These are phyloP conservation scores for Fusarium lateritium DNA, from an alignment of 2,329 filamentous ascomycete genomes.

Conservation along the genomic window DNA sequence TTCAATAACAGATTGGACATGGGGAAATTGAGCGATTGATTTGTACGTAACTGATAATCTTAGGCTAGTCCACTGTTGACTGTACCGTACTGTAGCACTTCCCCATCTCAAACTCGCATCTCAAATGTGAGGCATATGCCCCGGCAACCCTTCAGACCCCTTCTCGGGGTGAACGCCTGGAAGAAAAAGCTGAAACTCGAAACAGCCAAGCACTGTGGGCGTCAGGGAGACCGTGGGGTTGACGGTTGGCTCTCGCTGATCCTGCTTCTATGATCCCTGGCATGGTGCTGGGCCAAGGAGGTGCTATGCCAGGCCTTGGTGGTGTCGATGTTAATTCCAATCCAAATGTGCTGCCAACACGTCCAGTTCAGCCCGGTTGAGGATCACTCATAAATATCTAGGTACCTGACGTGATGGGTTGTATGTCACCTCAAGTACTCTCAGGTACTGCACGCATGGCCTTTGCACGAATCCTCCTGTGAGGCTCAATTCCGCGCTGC, in stretches of 20 bases:
- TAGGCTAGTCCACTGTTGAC: constrained; percentile 1
- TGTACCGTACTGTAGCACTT: neutral
- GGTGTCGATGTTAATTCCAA: constrained; percentile 32
- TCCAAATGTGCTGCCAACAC: constrained; percentile 13
- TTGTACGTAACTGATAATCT: constrained; percentile 33
- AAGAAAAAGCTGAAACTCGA: constrained; percentile 34
- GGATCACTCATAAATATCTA: constrained; percentile 7
- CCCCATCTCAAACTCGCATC: constrained; percentile 5
- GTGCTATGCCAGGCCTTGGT: neutral
- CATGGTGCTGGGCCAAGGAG: constrained; percentile 13
- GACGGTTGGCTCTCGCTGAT: constrained; percentile 49
- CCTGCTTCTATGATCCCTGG: constrained; percentile 29
- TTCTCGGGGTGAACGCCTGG: constrained; percentile 8
- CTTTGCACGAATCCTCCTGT: constrained; percentile 1
- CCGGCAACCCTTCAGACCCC: constrained; percentile 20
- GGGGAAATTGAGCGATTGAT: constrained; percentile 25
- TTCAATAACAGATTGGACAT: constrained; percentile 5
- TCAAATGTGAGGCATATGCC: constrained; percentile 8
- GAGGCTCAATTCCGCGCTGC: constrained; percentile 33
- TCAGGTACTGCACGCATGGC: constrained; percentile 14
- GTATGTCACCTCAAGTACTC: constrained; percentile 38
- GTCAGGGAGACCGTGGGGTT: constrained; percentile 46
- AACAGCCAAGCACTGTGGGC: constrained; percentile 39
- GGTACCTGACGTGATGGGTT: neutral
- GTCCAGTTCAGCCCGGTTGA: constrained; percentile 23